These are phyloP conservation scores for Apiospora marii DNA, from an alignment of 2,329 filamentous ascomycete species.

Conservation along the genomic window DNA sequence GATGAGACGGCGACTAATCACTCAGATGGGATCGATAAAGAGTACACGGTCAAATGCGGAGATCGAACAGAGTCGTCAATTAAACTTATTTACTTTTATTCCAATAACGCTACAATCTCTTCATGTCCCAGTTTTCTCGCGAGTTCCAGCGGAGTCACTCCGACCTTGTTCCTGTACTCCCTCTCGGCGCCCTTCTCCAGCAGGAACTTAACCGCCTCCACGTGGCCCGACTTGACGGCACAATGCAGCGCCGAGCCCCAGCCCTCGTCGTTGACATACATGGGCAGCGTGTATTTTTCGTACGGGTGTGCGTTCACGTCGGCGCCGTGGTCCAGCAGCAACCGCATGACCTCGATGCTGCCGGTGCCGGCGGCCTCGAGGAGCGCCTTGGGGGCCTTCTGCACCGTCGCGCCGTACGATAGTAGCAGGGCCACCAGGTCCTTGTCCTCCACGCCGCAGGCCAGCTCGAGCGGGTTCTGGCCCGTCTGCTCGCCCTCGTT, in stretches of 20 bases:
- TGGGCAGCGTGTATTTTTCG: neutral
- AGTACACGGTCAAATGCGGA: too few relatives aligned
- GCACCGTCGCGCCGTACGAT: neutral
- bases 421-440: slow-evolving; percentile 2
- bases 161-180: neutral
- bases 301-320: neutral
- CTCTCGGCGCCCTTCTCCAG: neutral
- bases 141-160: neutral
- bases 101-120: slow-evolving; percentile 1
- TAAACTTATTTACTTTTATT: neutral
- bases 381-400: neutral
- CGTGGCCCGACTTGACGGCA: neutral
- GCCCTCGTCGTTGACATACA: neutral
- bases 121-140: neutral
- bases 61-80: neutral
- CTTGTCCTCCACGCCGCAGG: neutral
- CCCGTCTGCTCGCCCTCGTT: neutral
- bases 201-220: neutral
- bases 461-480: slow-evolving; percentile 15
- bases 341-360: neutral
- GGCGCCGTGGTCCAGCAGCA: neutral
- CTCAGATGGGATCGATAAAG: too few relatives aligned
- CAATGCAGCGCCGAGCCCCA: slow-evolving; percentile 4
- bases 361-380: neutral
- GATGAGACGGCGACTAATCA: too few relatives aligned